These are phyloP conservation scores for Chenopodium quinoa DNA, from an alignment of 148 eudicot genomes.

Conservation along the genomic window DNA sequence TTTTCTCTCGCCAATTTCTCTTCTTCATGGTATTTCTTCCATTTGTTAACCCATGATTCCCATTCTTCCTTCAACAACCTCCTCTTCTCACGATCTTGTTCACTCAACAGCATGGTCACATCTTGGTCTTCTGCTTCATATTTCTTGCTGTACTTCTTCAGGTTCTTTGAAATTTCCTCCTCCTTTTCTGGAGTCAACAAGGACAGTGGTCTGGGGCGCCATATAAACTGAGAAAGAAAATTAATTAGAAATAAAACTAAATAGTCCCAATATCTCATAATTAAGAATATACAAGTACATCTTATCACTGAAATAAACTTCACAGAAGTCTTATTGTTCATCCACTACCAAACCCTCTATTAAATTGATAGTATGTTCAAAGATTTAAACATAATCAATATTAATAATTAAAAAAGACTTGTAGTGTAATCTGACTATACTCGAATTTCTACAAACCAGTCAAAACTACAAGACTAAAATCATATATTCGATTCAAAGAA, in stretches of 20 bases:
- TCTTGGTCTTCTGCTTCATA: conserved; percentile 94
- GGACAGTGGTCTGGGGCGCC: conserved; percentile 94
- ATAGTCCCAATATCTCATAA: not conserved
- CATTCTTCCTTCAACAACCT: conserved; percentile 82
- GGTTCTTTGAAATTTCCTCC: conserved; percentile 84
- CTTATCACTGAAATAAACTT: too few species aligned
- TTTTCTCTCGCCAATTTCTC: conserved; percentile 62
- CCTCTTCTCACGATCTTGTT: conserved; percentile 89
- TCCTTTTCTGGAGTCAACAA: conserved; percentile 80
- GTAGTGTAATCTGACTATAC: not conserved
- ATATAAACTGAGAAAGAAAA: conserved; percentile 46
- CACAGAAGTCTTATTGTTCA: not conserved
- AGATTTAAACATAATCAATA: too few species aligned
- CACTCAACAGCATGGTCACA: conserved; percentile 69
- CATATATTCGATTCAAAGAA: too few species aligned
- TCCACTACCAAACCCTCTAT: too few species aligned
- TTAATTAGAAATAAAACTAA: not conserved
- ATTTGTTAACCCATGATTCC: conserved; percentile 67
- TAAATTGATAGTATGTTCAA: too few species aligned
- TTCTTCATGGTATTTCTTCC: conserved; percentile 64
- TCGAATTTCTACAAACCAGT: not conserved
- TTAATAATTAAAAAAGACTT: not conserved
- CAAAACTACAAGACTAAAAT: not conserved
- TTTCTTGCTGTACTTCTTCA: conserved; percentile 87
- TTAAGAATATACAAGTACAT: too few species aligned